These are phyloP conservation scores for Glutinoglossum americanum DNA, from an alignment of 495 filamentous ascomycete species.

Conservation along the genomic window DNA sequence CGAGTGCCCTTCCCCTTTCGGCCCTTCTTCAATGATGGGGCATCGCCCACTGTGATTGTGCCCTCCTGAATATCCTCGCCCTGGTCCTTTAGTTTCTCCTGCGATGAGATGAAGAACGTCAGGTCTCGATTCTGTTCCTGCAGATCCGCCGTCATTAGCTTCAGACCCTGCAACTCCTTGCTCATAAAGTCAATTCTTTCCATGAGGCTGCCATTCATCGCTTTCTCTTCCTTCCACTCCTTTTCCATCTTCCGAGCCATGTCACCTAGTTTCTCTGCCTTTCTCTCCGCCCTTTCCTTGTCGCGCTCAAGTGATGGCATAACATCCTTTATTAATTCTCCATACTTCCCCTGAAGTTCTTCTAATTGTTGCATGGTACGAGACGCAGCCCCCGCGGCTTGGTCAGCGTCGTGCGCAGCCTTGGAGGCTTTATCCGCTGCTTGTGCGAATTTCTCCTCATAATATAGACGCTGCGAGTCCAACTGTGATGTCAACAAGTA, in stretches of 20 bases:
- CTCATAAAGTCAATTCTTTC: constrained; percentile 44
- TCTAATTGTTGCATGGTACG: constrained; percentile 28
- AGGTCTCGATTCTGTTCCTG: constrained; percentile 80
- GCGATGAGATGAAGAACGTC: constrained; percentile 67
- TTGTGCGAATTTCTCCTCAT: constrained; percentile 79
- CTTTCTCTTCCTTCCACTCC: constrained; percentile 71
- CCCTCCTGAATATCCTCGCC: constrained; percentile 13
- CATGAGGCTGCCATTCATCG: constrained; percentile 58
- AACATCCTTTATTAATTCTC: constrained; percentile 30
- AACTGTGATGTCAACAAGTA: constrained; percentile 81
- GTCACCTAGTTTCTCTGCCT: constrained; percentile 46
- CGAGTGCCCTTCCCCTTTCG: constrained; percentile 1
- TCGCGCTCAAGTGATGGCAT: constrained; percentile 50
- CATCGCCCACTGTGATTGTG: not conserved
- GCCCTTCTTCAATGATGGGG: not conserved
- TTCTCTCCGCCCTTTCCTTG: constrained; percentile 39
- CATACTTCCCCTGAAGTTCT: constrained; percentile 32
- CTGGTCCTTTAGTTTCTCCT: constrained; percentile 58
- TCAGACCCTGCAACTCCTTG: constrained; percentile 28
- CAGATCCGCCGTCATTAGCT: constrained; percentile 38
- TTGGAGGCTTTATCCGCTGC: constrained; percentile 76
- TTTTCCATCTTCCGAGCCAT: constrained; percentile 57
- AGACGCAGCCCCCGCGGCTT: constrained; percentile 32
- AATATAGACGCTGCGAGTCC: constrained; percentile 80
- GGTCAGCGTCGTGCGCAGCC: constrained; percentile 41